These are phyloP conservation scores for Nicotiana undulata DNA, from an alignment of 257 asterid genomes.

Conservation along the genomic window DNA sequence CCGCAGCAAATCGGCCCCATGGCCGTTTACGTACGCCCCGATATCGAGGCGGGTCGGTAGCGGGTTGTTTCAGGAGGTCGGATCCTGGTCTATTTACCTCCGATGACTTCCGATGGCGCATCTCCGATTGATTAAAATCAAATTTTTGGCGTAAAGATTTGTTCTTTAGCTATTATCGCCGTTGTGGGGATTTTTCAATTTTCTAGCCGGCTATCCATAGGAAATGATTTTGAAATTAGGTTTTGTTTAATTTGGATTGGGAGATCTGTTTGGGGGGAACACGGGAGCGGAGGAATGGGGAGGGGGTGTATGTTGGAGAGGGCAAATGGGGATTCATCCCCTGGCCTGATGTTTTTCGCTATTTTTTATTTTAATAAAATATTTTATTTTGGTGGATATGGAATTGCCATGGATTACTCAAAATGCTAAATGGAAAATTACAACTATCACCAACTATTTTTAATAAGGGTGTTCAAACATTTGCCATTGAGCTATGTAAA, in stretches of 20 bases:
- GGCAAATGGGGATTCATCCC: not conserved
- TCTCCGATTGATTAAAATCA: not conserved
- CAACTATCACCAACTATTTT: too few relatives aligned
- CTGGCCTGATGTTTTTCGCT: not conserved
- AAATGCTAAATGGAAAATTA: not conserved
- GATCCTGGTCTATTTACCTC: slow-evolving; percentile 1
- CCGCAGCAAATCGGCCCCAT: slow-evolving; percentile 16
- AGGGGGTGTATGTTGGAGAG: not conserved
- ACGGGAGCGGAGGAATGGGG: not conserved
- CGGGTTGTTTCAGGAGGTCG: not conserved
- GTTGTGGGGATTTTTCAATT: not conserved
- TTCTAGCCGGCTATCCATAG: not conserved
- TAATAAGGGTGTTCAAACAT: too few relatives aligned
- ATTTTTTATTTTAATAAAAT: not conserved
- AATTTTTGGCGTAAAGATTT: not conserved
- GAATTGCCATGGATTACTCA: slow-evolving; percentile 2
- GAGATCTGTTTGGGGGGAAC: not conserved
- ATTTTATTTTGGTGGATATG: slow-evolving; percentile 1
- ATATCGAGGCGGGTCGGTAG: slow-evolving; percentile 11
- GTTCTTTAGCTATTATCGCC: not conserved
- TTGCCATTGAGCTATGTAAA: too few relatives aligned
- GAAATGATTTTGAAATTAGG: not conserved
- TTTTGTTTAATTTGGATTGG: not conserved
- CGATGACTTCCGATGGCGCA: slow-evolving; percentile 10
- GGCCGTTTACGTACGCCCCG: slow-evolving; percentile 17